A percentile compares a stretch with the other conserved stretches of the same genome.
Conservation (phyloP, 345 rosid species). For the Luvunga scandens region DNA sequence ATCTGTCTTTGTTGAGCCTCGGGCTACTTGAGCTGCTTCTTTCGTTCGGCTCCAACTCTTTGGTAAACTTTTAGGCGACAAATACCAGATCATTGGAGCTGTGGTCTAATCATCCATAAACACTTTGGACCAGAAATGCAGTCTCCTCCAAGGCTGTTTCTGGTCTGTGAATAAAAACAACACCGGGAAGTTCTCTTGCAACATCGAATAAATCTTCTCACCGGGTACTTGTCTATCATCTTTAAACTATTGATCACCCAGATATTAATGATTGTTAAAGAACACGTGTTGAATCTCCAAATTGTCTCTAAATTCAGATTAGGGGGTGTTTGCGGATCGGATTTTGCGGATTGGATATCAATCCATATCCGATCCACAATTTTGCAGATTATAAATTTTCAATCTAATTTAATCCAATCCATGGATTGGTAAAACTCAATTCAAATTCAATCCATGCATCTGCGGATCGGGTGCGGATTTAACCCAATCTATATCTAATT, state of each 20-base stretch:
- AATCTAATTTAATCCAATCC: too few species aligned
- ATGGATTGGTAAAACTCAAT: too few species aligned
- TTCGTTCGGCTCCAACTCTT: not conserved
- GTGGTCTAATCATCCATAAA: not conserved
- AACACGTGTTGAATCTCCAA: not conserved
- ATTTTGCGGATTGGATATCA: too few species aligned
- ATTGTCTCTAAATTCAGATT: not conserved
- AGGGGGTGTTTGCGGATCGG: too few species aligned
- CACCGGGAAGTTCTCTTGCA: not conserved
- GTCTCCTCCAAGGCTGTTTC: not conserved
- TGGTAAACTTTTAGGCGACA: not conserved
- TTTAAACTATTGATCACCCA: too few species aligned
- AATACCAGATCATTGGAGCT: not conserved
- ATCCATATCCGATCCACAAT: too few species aligned
- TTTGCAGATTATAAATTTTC: too few species aligned
- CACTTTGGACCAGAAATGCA: not conserved
- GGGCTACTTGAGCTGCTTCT: constrained; percentile 26
- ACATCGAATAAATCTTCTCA: not conserved
- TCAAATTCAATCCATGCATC: too few species aligned
- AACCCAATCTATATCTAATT: too few species aligned
- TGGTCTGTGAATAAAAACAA: not conserved
- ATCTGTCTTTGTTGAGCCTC: constrained; percentile 66
- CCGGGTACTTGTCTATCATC: not conserved
- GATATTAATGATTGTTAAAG: not conserved
- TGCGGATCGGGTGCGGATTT: too few species aligned